Percentiles rank a stretch among this genome's conserved stretches.
Evolutionary conservation across 805 yeast species (phyloP).

Genomic region (Nakazawaea ambrosiae): DNA sequence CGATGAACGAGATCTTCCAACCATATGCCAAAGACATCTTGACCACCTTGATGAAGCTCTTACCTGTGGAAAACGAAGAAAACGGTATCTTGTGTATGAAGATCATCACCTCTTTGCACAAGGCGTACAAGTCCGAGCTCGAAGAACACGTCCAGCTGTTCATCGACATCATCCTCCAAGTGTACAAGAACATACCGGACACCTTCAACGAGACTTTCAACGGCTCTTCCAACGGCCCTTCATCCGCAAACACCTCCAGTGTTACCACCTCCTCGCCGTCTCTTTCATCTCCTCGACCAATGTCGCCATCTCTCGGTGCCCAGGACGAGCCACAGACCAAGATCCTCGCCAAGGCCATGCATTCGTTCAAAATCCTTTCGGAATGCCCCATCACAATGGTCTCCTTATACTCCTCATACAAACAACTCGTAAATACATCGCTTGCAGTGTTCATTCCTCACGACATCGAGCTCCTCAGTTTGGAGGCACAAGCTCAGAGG

Average conservation of each 20-base stretch:
- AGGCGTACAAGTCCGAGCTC: conserved; percentile 66
- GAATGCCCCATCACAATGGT: conserved; percentile 98
- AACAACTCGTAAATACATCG: conserved; percentile 62
- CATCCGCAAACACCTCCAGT: background rate
- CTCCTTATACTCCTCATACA: conserved; percentile 81
- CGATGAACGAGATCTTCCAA: conserved; percentile 74
- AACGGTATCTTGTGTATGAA: conserved; percentile 91
- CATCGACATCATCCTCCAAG: conserved; percentile 63
- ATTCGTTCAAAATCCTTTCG: conserved; percentile 83
- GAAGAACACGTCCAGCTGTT: conserved; percentile 73
- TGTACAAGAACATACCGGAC: conserved; percentile 74
- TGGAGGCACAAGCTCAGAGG: conserved; percentile 80
- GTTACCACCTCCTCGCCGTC: conserved; percentile 1
- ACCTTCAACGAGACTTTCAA: conserved; percentile 47
- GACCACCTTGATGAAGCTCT: conserved; percentile 48
- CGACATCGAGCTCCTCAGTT: conserved; percentile 61
- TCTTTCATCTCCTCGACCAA: conserved; percentile 27
- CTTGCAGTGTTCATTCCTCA: conserved; percentile 76
- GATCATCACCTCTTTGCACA: conserved; percentile 76
- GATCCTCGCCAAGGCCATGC: conserved; percentile 58
- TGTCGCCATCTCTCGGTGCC: conserved; percentile 35
- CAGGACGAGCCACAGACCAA: conserved; percentile 36
- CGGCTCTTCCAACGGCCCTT: background rate
- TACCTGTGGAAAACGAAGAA: conserved; percentile 84
- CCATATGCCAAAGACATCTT: conserved; percentile 59